Evolutionary conservation across 768 basidiomycete species (phyloP).

Genomic region (Boletellus sp.): DNA sequence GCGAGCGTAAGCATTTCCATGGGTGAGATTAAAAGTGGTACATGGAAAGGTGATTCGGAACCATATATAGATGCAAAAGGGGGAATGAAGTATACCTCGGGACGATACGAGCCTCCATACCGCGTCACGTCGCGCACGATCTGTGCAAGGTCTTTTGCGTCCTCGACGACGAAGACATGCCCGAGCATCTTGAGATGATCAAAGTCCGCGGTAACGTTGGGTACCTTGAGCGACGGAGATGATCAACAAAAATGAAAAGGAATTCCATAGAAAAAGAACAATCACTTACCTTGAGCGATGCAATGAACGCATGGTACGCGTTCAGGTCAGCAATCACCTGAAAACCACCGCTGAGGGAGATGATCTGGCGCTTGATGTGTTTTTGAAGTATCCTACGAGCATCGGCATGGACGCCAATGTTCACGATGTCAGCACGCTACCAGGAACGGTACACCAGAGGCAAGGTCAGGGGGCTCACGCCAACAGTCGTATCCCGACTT

Average conservation of each 20-base stretch:
- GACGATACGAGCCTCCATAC: slow-evolving; percentile 92
- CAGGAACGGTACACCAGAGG: no score
- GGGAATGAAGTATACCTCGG: slow-evolving; percentile 60
- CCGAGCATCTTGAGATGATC: slow-evolving; percentile 96
- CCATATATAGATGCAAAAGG: neutral
- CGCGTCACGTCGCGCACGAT: slow-evolving; percentile 94
- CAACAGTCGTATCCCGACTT: slow-evolving; percentile 88
- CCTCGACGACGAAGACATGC: slow-evolving; percentile 92
- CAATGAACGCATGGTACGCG: slow-evolving; percentile 85
- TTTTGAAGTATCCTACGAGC: slow-evolving; percentile 80
- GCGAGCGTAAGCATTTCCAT: neutral
- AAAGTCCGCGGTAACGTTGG: slow-evolving; percentile 83
- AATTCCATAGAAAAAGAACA: neutral
- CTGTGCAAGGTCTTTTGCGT: slow-evolving; percentile 93
- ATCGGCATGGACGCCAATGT: neutral
- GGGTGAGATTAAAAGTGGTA: neutral
- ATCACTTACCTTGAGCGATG: slow-evolving; percentile 69
- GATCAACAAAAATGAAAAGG: neutral
- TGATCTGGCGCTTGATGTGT: slow-evolving; percentile 96
- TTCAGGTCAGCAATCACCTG: slow-evolving; percentile 96
- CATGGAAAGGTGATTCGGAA: neutral
- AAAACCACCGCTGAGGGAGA: slow-evolving; percentile 90
- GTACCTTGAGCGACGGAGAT: slow-evolving; percentile 42
- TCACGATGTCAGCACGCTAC: neutral
- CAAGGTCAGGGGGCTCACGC: slow-evolving; percentile 46